Evolutionary conservation across 371 early-diverging fungal species (phyloP), one percentile per base, ranked within the genome.

Genomic region (Circinella minor): DNA sequence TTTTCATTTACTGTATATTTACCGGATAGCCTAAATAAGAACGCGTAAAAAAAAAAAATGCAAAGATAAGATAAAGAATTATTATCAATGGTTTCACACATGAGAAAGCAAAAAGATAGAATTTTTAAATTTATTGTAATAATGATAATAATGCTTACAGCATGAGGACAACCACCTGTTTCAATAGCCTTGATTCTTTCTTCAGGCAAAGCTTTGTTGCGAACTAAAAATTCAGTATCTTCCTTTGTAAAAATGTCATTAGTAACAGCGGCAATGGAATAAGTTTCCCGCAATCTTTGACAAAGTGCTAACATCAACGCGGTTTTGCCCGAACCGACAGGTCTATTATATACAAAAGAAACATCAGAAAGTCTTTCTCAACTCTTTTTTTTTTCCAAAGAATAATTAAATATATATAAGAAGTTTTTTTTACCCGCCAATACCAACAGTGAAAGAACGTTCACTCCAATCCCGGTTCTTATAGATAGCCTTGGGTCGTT

Each of bases 81-180:
- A 5, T 43, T 43, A 43, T 27, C 27, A 27, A 27, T 9, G 43
- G 43, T 43, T 43, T 6, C 11, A 43, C 43, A 43, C 6, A 9
- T 43, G 43, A 43, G 43, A 43, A 43, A 43, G 27, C 27, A 27
- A 27, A 43, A 43, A 43, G 6, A 43, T 43, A 43, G 9, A 43
- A 9, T 43, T 9, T 39, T 11, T 51, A 5, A 13, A 5, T 51
- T 51, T 51, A 43, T 43, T 43, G 37, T 7, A 13, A 48, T 6
- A 38, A 43, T 51, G 9, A 49, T 27, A n/a, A 51, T 37, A 55
- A 55, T 8, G 11, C n/a, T 79, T 78, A 81, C 98, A 34, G 98
- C 98, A 73, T 97, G 98, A 48, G 98, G 98, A 74, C 98, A 97
- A 17, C 96, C 96, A 68, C 98, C 92, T 2, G 98, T 97, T 78